Conservation (phyloP, 208 protist species). For the Wallacemonas sp. region DNA sequence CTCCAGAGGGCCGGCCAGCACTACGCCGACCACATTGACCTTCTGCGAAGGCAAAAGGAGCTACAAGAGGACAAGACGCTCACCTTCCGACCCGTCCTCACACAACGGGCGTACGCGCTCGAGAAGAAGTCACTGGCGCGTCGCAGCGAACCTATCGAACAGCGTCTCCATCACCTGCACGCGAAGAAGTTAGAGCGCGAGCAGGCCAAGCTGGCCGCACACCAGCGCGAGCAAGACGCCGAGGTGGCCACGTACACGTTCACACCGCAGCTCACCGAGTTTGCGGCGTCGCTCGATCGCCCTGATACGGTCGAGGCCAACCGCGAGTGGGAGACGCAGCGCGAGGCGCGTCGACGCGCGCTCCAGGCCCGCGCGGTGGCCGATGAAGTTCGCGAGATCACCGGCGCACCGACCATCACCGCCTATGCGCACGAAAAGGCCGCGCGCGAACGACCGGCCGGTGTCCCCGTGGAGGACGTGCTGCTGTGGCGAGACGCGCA, state of each 20-base stretch:
- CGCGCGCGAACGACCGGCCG: conserved; percentile 21
- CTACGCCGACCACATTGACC: conserved; percentile 66
- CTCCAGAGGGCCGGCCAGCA: conserved; percentile 55
- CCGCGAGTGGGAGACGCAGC: conserved; percentile 44
- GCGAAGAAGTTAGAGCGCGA: conserved; percentile 30
- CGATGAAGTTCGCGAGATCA: conserved; percentile 35
- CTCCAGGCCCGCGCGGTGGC: conserved; percentile 35
- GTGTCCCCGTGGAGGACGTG: conserved; percentile 52
- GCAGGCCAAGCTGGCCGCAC: conserved; percentile 32
- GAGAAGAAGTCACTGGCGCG: conserved; percentile 33
- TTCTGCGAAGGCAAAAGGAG: conserved; percentile 55
- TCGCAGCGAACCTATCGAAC: conserved; percentile 44
- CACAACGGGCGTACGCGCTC: conserved; percentile 41
- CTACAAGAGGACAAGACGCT: conserved; percentile 40
- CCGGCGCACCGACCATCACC: conserved; percentile 50
- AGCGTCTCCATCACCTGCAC: conserved; percentile 66
- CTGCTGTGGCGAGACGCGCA: conserved; percentile 54
- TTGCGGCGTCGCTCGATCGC: conserved; percentile 29
- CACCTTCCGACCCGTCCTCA: conserved; percentile 58
- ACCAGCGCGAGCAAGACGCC: conserved; percentile 20
- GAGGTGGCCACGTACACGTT: conserved; percentile 35
- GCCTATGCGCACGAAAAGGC: conserved; percentile 51
- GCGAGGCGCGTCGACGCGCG: conserved; percentile 29
- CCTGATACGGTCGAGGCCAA: conserved; percentile 21
- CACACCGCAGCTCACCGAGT: conserved; percentile 38